Conservation (phyloP, 441 rosid genomes). For the Jatropha podagrica region DNA sequence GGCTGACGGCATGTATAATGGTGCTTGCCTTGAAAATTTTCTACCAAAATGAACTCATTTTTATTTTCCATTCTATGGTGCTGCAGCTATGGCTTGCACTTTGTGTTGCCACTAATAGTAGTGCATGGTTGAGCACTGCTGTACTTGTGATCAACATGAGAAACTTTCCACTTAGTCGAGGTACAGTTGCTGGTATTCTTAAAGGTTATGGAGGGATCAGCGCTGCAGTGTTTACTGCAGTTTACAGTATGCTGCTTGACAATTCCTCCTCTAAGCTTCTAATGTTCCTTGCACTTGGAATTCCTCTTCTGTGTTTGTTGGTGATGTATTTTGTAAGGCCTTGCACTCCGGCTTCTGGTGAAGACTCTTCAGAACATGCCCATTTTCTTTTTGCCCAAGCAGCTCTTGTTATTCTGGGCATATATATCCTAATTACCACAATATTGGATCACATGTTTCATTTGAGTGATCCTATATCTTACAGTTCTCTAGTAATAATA, state of each 20-base stretch:
- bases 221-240: slow-evolving; percentile 70
- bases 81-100: slow-evolving; percentile 84
- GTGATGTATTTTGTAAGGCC: slow-evolving; percentile 68
- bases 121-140: slow-evolving; percentile 87
- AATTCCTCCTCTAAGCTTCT: slow-evolving; percentile 60
- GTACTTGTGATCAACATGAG: slow-evolving; percentile 95
- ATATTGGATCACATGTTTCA: slow-evolving; percentile 41
- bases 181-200: slow-evolving; percentile 86
- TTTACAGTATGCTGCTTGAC: slow-evolving; percentile 59
- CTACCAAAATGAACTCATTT: background rate
- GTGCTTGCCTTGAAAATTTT: background rate
- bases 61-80: background rate
- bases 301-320: slow-evolving; percentile 65
- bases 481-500: slow-evolving; percentile 51
- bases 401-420: slow-evolving; percentile 55
- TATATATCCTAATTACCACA: slow-evolving; percentile 56
- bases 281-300: slow-evolving; percentile 65
- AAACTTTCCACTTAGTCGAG: slow-evolving; percentile 90
- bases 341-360: slow-evolving; percentile 80
- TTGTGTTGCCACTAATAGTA: slow-evolving; percentile 65
- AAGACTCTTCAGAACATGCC: slow-evolving; percentile 65
- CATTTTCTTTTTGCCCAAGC: slow-evolving; percentile 72
- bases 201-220: slow-evolving; percentile 86
- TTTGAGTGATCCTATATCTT: slow-evolving; percentile 40
- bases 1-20: background rate